Base-by-base conservation (phyloP, 179 eudicot species). In the Drosera spatulata region DNA sequence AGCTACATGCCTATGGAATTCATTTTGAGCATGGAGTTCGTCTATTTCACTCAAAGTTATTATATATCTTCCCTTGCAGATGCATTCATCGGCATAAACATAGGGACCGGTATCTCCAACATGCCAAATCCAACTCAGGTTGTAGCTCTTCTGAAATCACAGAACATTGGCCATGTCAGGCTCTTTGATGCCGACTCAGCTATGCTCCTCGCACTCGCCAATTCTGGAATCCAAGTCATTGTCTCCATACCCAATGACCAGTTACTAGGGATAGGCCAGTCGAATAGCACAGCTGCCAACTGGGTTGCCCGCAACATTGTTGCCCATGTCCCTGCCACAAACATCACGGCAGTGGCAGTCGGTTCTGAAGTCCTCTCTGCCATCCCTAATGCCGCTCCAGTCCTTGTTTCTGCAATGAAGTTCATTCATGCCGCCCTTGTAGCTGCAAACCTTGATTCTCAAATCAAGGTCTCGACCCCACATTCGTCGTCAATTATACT, bases 341-440 rank as follows among this genome's bases (percentile, higher is more conserved):
- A 85, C 60, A 87, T 87, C 62, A 85, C 95, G 4, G 70, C 91
- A 56, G 72, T 87, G 10, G 81, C 86, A 53, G 95, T 89, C 3
- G 97, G 97, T 8, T 82, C 89, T 0, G 97, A 89, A 68, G 95
- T 89, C 39, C 79, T 85, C 45, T 82, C 82, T 13, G 59, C 81
- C 62, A 70, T 82, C 50, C 88, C 97, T 9, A 86, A 89, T 52
- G 89, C 81, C 4, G 88, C 81, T 8, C 84, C 60, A 79, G 33
- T 22, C 33, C 33, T 22, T 22, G 33, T 22, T 22, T 22, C 33
- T 22, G 33, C 33, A 22, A 22, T 89, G 73, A 73, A 79, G 52
- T 84, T 63, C 78, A 65, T 89, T 61, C 87, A 89, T n/a, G 79
- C 87, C 4, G 95, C 97, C 10, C 95, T 89, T 6, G 82, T 89